These are phyloP conservation scores for Aspergillus heteromorphus DNA, from an alignment of 495 filamentous ascomycete genomes.

Conservation along the genomic window DNA sequence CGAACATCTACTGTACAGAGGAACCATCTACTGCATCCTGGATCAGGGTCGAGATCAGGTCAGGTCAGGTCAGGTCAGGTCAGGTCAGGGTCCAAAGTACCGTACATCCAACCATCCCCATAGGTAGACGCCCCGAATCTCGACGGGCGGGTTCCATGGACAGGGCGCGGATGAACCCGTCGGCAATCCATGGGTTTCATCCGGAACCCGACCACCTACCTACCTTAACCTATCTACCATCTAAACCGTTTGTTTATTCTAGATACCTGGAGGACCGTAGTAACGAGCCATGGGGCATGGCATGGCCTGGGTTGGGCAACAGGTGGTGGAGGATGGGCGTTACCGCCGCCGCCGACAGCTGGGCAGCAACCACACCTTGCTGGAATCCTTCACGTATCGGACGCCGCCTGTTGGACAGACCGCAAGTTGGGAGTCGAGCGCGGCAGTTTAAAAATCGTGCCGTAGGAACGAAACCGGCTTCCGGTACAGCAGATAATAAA, in stretches of 20 bases:
- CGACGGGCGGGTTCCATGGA: constrained; percentile 8
- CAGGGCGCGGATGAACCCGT: constrained; percentile 5
- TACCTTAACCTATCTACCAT: no score
- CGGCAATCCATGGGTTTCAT: constrained; percentile 1
- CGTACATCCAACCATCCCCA: background rate
- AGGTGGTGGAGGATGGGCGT: constrained; percentile 29
- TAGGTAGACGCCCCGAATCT: no score
- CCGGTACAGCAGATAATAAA: no score
- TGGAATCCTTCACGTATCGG: constrained; percentile 8
- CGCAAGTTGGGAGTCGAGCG: constrained; percentile 26
- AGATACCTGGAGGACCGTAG: constrained; percentile 5
- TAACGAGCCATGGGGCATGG: constrained; percentile 7
- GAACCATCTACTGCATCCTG: no score
- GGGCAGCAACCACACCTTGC: constrained; percentile 37
- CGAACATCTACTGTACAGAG: no score
- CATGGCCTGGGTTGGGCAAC: constrained; percentile 39
- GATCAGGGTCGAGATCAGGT: no score
- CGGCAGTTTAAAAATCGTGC: constrained; percentile 1
- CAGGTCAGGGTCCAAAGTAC: background rate
- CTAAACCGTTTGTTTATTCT: no score
- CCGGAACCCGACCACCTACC: background rate
- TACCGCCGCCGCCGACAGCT: constrained; percentile 31
- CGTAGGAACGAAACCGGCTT: background rate
- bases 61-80: no score
- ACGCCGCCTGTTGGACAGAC: constrained; percentile 28